Conservation (phyloP, 2,329 filamentous ascomycete species). For the Daldinia sp. region DNA sequence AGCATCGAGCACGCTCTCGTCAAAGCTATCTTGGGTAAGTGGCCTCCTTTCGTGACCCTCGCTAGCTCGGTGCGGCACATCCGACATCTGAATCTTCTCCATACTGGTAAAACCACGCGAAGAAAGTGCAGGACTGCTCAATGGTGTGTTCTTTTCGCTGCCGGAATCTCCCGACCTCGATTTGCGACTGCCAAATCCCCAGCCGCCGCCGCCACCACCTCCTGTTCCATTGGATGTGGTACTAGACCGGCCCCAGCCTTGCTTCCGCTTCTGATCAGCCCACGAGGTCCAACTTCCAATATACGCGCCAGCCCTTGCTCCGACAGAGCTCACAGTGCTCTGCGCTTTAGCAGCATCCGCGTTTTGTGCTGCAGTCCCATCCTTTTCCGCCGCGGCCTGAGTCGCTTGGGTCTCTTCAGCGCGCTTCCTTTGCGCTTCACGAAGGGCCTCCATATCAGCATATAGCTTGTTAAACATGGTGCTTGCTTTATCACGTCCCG, state of each 20-base stretch:
- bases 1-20: constrained; percentile 56
- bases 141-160: constrained; percentile 47
- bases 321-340: constrained; percentile 58
- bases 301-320: constrained; percentile 68
- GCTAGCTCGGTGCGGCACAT: constrained; percentile 32
- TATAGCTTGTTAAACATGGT: constrained; percentile 89
- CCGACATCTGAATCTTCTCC: constrained; percentile 44
- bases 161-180: constrained; percentile 44
- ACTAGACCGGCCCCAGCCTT: constrained; percentile 49
- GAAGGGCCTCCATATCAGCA: constrained; percentile 84
- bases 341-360: constrained; percentile 55
- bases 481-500: constrained; percentile 86
- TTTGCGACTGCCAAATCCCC: constrained; percentile 47
- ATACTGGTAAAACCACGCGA: constrained; percentile 50
- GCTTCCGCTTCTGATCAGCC: constrained; percentile 79
- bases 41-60: constrained; percentile 43
- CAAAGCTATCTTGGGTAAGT: constrained; percentile 53
- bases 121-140: constrained; percentile 48
- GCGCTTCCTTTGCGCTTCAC: constrained; percentile 74
- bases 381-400: constrained; percentile 45
- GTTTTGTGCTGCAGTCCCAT: constrained; percentile 35
- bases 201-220: constrained; percentile 41
- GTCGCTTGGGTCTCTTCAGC: constrained; percentile 60
- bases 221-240: constrained; percentile 44
- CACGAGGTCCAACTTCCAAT: constrained; percentile 74